Base-by-base conservation (phyloP, 1,139 yeast genomes). In the Saccharomycopsis crataegensis region DNA sequence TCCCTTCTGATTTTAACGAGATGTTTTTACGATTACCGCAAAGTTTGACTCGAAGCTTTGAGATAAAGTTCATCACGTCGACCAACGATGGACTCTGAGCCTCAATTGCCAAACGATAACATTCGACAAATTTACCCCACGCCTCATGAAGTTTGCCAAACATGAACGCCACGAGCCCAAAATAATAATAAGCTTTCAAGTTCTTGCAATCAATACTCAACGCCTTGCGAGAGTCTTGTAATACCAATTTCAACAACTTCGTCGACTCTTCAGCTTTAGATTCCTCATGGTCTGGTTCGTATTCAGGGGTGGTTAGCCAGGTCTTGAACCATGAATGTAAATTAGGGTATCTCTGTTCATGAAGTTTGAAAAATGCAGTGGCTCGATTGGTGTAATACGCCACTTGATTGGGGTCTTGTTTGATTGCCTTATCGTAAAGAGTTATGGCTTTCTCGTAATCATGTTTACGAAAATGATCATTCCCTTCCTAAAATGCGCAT, bases 301-400 rank as follows among this genome's bases (percentile, higher is more conserved):
- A 9, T 28, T 32, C 6, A 3, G n/a, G 8, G 33, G 16, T 3
- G 8, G 12, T 43, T 12, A 22, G 14, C 46, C 46, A 43, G 9
- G 9, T 9, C 33, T 43, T 32, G 46, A 43, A 43, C 12, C 16
- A 16, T 28, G 9, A 9, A 43, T 43, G 46, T 12, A 43, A 8
- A 8, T 36, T 9, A n/a, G 43, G 49, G 31, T 37, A 11, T 12
- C 6, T 37, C 16, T 33, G 12, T 31, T 46, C 49, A 17, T 46
- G 43, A 31, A 36, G 49, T 37, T 46, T 46, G 49, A 16, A 46
- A 22, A 36, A 36, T 4, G 49, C 49, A 37, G 49, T 46, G 43
- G 49, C 49, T 31, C 49, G 31, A 28, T 46, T 46, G 22, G 49
- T 46, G n/a, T 22, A 46, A n/a, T 36, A 46, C 7, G 43, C 43